phyloP scores from a whole-genome alignment of 2,329 filamentous ascomycete species.

The Nothopassalora personata region DNA sequence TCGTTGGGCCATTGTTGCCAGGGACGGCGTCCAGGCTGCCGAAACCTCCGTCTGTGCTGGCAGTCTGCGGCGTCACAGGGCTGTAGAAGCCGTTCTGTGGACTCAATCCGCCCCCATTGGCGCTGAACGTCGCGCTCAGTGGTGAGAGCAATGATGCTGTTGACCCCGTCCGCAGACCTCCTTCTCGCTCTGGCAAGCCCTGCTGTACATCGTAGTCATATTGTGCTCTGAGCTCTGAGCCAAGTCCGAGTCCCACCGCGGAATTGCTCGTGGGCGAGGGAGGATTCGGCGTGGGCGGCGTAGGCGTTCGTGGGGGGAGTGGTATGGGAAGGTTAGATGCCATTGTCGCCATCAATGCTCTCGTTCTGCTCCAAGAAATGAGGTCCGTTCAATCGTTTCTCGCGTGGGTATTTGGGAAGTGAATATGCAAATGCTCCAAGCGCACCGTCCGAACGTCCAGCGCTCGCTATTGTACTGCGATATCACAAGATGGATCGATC shows the following conservation, averaged over 20 bases:
- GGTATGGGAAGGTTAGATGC: slow-evolving; percentile 55
- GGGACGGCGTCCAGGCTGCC: slow-evolving; percentile 17
- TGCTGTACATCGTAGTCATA: slow-evolving; percentile 30
- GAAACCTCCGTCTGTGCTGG: slow-evolving; percentile 28
- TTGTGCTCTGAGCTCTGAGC: slow-evolving; percentile 25
- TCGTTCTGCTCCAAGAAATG: background rate
- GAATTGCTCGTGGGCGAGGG: slow-evolving; percentile 9
- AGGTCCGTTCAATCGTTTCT: background rate
- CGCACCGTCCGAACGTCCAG: background rate
- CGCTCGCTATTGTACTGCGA: background rate
- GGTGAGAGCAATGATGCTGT: slow-evolving; percentile 28
- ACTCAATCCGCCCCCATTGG: slow-evolving; percentile 19
- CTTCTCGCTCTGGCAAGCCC: slow-evolving; percentile 23
- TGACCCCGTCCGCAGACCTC: slow-evolving; percentile 14
- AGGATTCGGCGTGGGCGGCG: slow-evolving; percentile 53
- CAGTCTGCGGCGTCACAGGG: slow-evolving; percentile 31
- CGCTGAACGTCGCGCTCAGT: slow-evolving; percentile 25
- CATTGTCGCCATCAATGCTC: slow-evolving; percentile 40
- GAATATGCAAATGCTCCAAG: background rate
- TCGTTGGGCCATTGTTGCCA: slow-evolving; percentile 38
- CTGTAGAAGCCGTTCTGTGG: slow-evolving; percentile 25
- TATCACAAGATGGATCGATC: background rate
- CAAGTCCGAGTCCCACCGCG: slow-evolving; percentile 12
- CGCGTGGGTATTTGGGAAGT: background rate
- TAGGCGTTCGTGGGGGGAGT: slow-evolving; percentile 58